Base-by-base conservation (phyloP, 192 early-diverging fungal species). In the Dissophora globulifera region DNA sequence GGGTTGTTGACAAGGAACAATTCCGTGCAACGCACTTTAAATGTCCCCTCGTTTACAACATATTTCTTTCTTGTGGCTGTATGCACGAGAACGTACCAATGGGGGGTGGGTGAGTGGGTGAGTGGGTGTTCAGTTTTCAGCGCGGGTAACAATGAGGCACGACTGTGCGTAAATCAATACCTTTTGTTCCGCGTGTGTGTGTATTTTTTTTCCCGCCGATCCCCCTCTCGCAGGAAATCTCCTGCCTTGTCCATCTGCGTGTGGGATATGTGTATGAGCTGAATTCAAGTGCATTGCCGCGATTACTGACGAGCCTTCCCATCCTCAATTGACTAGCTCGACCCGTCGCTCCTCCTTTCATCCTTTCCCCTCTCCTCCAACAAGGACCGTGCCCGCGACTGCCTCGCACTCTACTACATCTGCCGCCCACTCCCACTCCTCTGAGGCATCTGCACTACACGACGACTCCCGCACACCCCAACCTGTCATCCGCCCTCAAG, bases 291-390 rank as follows among this genome's bases (percentile, higher is more conserved):
- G n/a, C n/a, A n/a, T n/a, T n/a, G n/a, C n/a, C n/a, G 17, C 1
- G 9, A 38, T 20, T 53, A 57, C 45, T 66, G 31, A 64, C 51
- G 45, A 15, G 11, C 10, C 26, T 1, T 50, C 47, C 65, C 65
- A 38, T 16, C 19, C 40, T n/a, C 23, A 45, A 50, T 68, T 29
- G 46, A 42, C 56, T 52, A 30, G 30, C n/a, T 48, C 59, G 46
- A 13, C 48, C 4, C 45, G 45, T 25, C 72, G 52, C 25, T 60
- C 62, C 12, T 60, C 72, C 2, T 67, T 76, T 46, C 72, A 67
- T 38, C 72, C 72, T 11, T 76, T 76, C 27, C 72, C 72, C 22
- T 76, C 72, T 35, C 72, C 64, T 26, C 72, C 64, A 29, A 33
- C 50, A 33, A 52, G 63, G 58, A 40, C 62, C 25, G 55, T 53